Percentiles rank a stretch among this genome's conserved stretches.
Evolutionary conservation across 176 grass and related monocot species (phyloP).

Genomic region (Themeda triandra): DNA sequence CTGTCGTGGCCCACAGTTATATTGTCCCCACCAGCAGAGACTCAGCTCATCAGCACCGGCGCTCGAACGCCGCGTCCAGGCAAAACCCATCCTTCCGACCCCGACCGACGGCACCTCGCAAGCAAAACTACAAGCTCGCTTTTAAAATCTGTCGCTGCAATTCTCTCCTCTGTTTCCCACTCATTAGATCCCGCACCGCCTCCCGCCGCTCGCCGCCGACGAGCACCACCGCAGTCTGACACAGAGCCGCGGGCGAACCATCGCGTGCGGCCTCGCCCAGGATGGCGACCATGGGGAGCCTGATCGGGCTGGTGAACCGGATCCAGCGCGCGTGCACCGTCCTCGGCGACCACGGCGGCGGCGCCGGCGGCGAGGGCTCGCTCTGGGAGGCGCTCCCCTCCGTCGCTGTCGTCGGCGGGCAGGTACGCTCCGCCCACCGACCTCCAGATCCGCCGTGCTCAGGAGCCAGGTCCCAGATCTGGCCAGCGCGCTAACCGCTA

Average conservation of each 20-base stretch:
- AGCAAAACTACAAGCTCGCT: conserved; percentile 8
- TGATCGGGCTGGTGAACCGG: conserved; percentile 98
- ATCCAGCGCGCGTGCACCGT: conserved; percentile 98
- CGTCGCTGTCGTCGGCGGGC: conserved; percentile 98
- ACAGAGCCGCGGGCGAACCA: neutral
- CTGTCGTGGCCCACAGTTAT: neutral
- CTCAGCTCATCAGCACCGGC: neutral
- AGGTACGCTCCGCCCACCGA: conserved; percentile 42
- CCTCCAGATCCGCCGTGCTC: neutral
- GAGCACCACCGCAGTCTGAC: neutral
- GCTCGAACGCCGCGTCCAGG: conserved; percentile 15
- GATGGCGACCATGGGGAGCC: conserved; percentile 98
- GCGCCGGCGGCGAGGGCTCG: conserved; percentile 64
- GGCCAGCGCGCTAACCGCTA: neutral
- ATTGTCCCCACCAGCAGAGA: neutral
- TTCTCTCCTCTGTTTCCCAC: conserved; percentile 4
- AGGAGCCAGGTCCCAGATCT: conserved; percentile 35
- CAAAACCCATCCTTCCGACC: neutral
- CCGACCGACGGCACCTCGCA: neutral
- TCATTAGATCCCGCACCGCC: conserved; percentile 26
- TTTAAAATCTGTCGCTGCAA: conserved; percentile 33
- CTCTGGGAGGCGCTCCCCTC: conserved; percentile 99
- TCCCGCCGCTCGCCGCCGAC: conserved; percentile 19
- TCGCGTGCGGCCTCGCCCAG: neutral
- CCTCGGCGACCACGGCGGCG: conserved; percentile 89